Evolutionary conservation across 2,329 filamentous ascomycete species (phyloP), one percentile per base, ranked within the genome.

Genomic region (Colletotrichum gloeosporioides): DNA sequence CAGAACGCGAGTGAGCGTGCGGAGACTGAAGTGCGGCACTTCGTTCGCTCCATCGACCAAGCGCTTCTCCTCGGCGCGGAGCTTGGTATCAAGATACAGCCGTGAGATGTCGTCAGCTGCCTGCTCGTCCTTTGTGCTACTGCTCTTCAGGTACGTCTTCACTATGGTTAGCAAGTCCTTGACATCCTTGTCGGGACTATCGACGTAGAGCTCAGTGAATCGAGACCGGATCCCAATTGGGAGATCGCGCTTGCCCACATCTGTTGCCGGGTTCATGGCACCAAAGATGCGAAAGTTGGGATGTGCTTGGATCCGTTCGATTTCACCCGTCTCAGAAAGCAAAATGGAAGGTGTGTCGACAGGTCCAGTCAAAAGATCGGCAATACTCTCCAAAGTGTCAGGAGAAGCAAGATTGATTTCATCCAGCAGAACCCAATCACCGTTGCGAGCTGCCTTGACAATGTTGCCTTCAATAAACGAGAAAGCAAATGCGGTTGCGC

Each of bases 181-280:
- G 73, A 95, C 86, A 77, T 98, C 95, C 75, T 90, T 92, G 82
- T 99, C 97, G 0, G 97, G 96, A 79, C 95, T 97, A 71, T 95
- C 92, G 29, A 99, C 96, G 82, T 98, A 99, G 27, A 99, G 89
- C 84, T 99, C 97, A 0, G 97, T 99, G 82, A 99, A 99, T 65
- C 96, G 92, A 10, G 96, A 98, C 71, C 96, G 91, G 59, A 99
- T 92, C 2, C 96, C 96, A 71, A 95, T 92, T 1, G 96, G 96
- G 18, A 99, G 88, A 84, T 99, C 97, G 72, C 96, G 93, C 86
- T 99, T 99, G 77, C 98, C 97, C 72, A 98, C 93, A 86, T 99
- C 97, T 4, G 97, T 99, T 7, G 97, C 97, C 34, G 97, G 97
- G 82, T 99, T 99, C 97, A 99, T 99, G 32, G 98, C 97, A 68